These are phyloP conservation scores for Dactylellina sp. DNA, from an alignment of 2,329 filamentous ascomycete species.

Conservation along the genomic window DNA sequence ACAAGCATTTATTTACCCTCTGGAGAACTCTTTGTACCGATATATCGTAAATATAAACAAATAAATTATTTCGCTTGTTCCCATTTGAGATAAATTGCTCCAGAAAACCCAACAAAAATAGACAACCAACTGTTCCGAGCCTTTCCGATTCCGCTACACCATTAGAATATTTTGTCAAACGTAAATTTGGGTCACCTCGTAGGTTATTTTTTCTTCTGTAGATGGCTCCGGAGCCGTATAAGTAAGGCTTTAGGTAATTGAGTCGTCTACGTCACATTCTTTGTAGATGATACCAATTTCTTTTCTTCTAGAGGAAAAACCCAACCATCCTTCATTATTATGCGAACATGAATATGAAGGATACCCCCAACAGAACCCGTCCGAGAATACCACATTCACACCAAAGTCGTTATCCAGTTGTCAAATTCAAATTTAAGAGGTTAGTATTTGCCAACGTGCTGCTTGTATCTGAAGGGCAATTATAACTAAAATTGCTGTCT, in stretches of 20 bases:
- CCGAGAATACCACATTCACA: slow-evolving; percentile 6
- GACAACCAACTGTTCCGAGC: slow-evolving; percentile 4
- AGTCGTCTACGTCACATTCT: slow-evolving; percentile 31
- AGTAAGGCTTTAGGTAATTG: slow-evolving; percentile 29
- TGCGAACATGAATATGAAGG: slow-evolving; percentile 20
- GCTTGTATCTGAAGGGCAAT: no score
- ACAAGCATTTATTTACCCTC: no score
- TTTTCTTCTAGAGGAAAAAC: no score
- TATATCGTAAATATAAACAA: slow-evolving; percentile 8
- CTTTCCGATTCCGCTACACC: not conserved
- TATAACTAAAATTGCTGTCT: no score
- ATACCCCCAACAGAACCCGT: not conserved
- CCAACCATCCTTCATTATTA: no score
- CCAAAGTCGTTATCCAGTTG: slow-evolving; percentile 2
- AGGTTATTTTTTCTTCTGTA: slow-evolving; percentile 11
- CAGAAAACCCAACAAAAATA: slow-evolving; percentile 17
- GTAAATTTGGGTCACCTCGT: slow-evolving; percentile 16
- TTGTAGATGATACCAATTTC: slow-evolving; percentile 28
- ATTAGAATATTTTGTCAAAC: slow-evolving; percentile 16
- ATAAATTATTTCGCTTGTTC: slow-evolving; percentile 27
- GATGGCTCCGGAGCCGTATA: slow-evolving; percentile 44
- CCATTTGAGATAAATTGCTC: slow-evolving; percentile 54
- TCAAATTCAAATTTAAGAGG: slow-evolving; percentile 32
- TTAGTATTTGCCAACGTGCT: slow-evolving; percentile 22
- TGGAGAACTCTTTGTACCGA: no score